Evolutionary conservation across 1,139 yeast species (phyloP).

Genomic region (Hemisphaericaspora subhashii): DNA sequence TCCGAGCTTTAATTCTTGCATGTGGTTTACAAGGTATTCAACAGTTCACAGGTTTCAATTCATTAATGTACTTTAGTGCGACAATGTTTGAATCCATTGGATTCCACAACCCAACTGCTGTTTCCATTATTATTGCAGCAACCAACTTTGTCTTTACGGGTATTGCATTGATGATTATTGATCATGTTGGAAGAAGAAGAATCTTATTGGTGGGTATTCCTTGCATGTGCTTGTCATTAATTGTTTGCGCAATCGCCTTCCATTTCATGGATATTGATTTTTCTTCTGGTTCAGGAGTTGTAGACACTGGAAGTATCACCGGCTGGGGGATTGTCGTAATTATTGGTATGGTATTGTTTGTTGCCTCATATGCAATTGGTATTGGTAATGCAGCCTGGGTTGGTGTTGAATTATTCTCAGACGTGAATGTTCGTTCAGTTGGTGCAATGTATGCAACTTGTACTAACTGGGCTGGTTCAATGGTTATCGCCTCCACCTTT

Average conservation of each 20-base stretch:
- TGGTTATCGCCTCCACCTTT: conserved; percentile 87
- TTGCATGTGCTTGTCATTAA: conserved; percentile 74
- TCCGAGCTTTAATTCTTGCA: conserved; percentile 83
- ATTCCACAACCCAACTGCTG: conserved; percentile 82
- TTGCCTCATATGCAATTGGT: conserved; percentile 89
- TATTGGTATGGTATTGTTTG: conserved; percentile 80
- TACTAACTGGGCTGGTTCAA: conserved; percentile 93
- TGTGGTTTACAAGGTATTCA: conserved; percentile 95
- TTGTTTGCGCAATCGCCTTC: conserved; percentile 84
- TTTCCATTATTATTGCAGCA: conserved; percentile 89
- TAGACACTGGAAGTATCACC: conserved; percentile 48
- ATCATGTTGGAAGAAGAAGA: conserved; percentile 79
- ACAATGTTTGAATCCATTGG: conserved; percentile 90
- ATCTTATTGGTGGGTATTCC: conserved; percentile 76
- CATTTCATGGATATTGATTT: conserved; percentile 71
- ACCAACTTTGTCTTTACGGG: conserved; percentile 86
- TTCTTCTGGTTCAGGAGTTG: conserved; percentile 45
- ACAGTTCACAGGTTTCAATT: conserved; percentile 94
- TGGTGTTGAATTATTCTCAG: conserved; percentile 92
- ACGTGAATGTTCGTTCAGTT: conserved; percentile 80
- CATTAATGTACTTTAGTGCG: conserved; percentile 90
- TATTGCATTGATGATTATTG: conserved; percentile 81
- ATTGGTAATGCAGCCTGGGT: conserved; percentile 99
- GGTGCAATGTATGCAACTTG: conserved; percentile 94
- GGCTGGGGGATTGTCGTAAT: conserved; percentile 89